A percentile compares a stretch with the other conserved stretches of the same genome.
These are phyloP conservation scores for Botrytis porri DNA, from an alignment of 2,329 filamentous ascomycete genomes.

Conservation along the genomic window DNA sequence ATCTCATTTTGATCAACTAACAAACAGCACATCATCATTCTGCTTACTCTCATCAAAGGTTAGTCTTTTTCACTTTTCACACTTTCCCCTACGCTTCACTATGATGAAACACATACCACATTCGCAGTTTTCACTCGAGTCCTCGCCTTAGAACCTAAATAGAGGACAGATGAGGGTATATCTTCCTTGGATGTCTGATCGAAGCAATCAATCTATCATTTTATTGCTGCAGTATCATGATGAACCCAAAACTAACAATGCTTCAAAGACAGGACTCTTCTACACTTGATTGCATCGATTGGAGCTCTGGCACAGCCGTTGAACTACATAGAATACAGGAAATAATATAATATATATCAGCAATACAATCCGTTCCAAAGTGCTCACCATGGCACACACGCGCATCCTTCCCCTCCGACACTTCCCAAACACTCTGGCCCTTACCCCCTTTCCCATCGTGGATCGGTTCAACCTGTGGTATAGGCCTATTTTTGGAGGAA, in stretches of 20 bases:
- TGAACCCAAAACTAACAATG: slow-evolving; percentile 12
- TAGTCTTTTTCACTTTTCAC: slow-evolving; percentile 20
- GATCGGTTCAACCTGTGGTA: slow-evolving; percentile 56
- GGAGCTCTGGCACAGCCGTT: neutral
- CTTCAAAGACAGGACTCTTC: neutral
- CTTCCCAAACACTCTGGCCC: slow-evolving; percentile 84
- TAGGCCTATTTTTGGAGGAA: slow-evolving; percentile 83
- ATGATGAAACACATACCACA: slow-evolving; percentile 76
- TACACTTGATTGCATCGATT: no score
- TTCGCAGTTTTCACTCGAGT: slow-evolving; percentile 90
- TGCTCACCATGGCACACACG: neutral
- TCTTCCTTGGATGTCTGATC: slow-evolving; percentile 77
- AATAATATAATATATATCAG: neutral
- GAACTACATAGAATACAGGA: slow-evolving; percentile 3
- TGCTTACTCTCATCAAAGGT: slow-evolving; percentile 13
- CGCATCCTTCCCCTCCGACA: neutral
- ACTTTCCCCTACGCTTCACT: slow-evolving; percentile 30
- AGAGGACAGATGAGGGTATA: slow-evolving; percentile 63
- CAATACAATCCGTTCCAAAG: neutral
- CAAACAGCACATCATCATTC: neutral
- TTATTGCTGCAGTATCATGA: neutral
- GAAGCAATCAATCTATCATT: slow-evolving; percentile 19
- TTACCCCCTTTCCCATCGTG: slow-evolving; percentile 52
- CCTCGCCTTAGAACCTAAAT: slow-evolving; percentile 58
- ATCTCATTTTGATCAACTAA: neutral